Conservation (phyloP, 2,329 filamentous ascomycete genomes). For the Apiospora saccharicola region DNA sequence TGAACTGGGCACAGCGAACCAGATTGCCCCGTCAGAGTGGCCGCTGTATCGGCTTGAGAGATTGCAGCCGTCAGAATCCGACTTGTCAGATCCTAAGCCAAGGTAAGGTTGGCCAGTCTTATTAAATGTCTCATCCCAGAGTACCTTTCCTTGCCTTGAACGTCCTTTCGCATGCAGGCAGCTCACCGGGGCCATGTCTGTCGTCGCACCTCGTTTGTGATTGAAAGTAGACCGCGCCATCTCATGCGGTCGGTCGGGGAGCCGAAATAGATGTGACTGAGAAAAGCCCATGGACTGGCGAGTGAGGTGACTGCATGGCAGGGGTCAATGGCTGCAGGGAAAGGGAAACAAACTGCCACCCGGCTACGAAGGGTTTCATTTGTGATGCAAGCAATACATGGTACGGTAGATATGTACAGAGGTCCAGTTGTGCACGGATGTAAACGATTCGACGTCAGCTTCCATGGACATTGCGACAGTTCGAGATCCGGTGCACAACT, state of each 20-base stretch:
- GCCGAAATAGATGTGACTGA: neutral
- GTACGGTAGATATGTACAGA: neutral
- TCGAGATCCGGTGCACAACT: neutral
- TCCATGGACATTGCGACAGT: neutral
- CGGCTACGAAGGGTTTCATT: neutral
- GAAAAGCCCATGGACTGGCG: neutral
- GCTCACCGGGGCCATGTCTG: neutral
- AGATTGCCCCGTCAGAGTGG: neutral
- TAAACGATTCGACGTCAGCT: neutral
- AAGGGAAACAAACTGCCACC: neutral
- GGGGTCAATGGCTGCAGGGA: neutral
- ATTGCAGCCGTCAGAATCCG: neutral
- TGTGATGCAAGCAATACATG: neutral
- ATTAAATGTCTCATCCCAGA: neutral
- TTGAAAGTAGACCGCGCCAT: neutral
- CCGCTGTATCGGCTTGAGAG: neutral
- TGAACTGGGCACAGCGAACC: constrained; percentile 6
- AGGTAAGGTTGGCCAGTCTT: neutral
- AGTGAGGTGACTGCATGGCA: neutral
- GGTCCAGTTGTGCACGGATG: neutral
- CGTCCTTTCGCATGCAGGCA: neutral
- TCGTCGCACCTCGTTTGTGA: neutral
- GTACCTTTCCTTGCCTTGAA: neutral
- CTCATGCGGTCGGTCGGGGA: neutral
- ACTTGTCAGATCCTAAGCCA: constrained; percentile 12